These are phyloP conservation scores for Pythium brassicae DNA, from an alignment of 352 stramenopile species.

Conservation along the genomic window DNA sequence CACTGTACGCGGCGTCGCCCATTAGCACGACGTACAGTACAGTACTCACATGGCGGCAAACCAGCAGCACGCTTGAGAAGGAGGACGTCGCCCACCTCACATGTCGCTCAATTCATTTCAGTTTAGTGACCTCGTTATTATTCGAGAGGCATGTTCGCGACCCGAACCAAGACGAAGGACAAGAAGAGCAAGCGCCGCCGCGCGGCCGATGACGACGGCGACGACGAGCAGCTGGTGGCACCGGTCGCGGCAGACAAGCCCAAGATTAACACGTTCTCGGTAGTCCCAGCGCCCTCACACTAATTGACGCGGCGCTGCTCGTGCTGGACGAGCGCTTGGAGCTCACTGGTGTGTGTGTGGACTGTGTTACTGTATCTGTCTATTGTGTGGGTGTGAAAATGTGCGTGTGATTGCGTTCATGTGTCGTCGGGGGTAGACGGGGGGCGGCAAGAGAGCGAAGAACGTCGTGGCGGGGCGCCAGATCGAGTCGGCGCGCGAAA, in stretches of 20 bases:
- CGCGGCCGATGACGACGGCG: slow-evolving; percentile 6
- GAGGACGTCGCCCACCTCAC: not conserved
- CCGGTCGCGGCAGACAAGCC: slow-evolving; percentile 22
- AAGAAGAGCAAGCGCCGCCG: slow-evolving; percentile 19
- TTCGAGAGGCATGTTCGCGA: slow-evolving; percentile 12
- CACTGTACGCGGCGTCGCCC: no score
- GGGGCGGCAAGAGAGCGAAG: slow-evolving; percentile 42
- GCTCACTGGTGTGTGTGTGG: not conserved
- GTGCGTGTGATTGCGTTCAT: no score
- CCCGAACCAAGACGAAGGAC: slow-evolving; percentile 16
- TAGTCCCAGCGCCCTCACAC: slow-evolving; percentile 4
- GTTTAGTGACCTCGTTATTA: not conserved
- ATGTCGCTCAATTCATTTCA: not conserved
- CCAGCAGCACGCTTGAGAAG: no score
- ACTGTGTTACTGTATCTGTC: not conserved
- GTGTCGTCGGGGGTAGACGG: slow-evolving; percentile 28
- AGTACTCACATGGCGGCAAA: no score
- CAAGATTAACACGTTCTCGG: slow-evolving; percentile 63
- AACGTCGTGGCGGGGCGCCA: slow-evolving; percentile 56
- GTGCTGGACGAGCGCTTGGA: no score
- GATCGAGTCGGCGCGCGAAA: slow-evolving; percentile 68
- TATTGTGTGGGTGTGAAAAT: not conserved
- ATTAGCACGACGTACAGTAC: no score
- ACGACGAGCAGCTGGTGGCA: slow-evolving; percentile 17
- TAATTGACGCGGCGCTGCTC: not conserved